phyloP scores from a whole-genome alignment of 1,139 yeast genomes.

The Candida smagusa region DNA sequence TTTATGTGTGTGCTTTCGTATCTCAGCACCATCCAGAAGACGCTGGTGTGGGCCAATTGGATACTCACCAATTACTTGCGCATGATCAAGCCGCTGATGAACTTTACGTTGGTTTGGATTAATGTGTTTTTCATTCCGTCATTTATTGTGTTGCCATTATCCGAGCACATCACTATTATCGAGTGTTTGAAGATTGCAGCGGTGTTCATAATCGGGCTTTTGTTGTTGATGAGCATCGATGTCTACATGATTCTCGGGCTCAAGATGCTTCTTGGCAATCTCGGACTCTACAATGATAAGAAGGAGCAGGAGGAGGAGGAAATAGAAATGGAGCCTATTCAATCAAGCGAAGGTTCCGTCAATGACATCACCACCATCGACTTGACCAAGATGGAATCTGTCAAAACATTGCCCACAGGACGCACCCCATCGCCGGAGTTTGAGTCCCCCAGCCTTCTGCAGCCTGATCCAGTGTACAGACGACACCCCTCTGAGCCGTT shows the following conservation, averaged over 20 bases:
- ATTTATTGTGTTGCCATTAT: constrained; percentile 66
- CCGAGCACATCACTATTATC: constrained; percentile 57
- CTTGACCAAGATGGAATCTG: constrained; percentile 2
- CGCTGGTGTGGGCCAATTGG: constrained; percentile 30
- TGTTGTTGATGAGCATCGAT: constrained; percentile 46
- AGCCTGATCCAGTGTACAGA: constrained; percentile 5
- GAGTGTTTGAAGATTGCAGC: constrained; percentile 76
- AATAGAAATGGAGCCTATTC: neutral
- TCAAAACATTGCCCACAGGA: neutral
- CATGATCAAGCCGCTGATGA: constrained; percentile 60
- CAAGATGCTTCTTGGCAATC: constrained; percentile 19
- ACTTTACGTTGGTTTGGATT: constrained; percentile 73
- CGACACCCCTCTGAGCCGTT: neutral
- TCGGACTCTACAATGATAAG: constrained; percentile 13
- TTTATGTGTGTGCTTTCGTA: constrained; percentile 34
- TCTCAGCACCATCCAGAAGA: neutral
- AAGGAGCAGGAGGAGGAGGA: constrained; percentile 1
- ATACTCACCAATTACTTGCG: constrained; percentile 41
- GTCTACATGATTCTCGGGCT: constrained; percentile 36
- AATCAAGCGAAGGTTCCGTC: constrained; percentile 2
- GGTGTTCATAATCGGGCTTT: constrained; percentile 64
- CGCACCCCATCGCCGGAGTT: constrained; percentile 1
- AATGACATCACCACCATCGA: constrained; percentile 8
- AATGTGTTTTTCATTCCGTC: constrained; percentile 77
- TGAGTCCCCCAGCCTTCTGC: constrained; percentile 1